These are phyloP conservation scores for Ceratobasidium theobromae DNA, from an alignment of 1,284 basidiomycete genomes.

Conservation along the genomic window DNA sequence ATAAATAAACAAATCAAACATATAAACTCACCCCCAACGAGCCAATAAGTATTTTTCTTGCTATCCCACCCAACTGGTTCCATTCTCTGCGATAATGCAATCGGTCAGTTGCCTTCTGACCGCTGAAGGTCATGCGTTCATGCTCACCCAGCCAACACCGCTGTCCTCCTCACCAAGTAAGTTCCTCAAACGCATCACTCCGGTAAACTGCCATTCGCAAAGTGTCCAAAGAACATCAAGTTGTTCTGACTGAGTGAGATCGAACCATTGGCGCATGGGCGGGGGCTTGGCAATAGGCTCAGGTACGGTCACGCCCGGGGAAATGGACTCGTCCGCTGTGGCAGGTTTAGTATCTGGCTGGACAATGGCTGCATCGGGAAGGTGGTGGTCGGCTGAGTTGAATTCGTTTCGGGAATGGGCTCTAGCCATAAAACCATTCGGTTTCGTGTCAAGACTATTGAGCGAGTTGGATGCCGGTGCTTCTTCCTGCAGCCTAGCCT, in stretches of 20 bases:
- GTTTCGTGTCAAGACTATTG: constrained; percentile 33
- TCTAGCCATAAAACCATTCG: constrained; percentile 41
- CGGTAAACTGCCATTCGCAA: constrained; percentile 80
- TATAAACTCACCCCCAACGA: constrained; percentile 64
- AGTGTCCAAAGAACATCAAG: constrained; percentile 74
- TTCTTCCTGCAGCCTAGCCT: not conserved
- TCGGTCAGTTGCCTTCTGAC: constrained; percentile 28
- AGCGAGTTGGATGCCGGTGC: not conserved
- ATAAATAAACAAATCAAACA: not conserved
- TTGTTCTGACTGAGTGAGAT: constrained; percentile 68
- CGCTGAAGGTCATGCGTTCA: constrained; percentile 2
- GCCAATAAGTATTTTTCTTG: constrained; percentile 82
- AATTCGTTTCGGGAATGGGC: not conserved
- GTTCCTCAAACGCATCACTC: constrained; percentile 60
- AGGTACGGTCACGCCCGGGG: not conserved
- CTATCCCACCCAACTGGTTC: constrained; percentile 86
- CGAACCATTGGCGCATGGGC: constrained; percentile 55
- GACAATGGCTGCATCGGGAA: not conserved
- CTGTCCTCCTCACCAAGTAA: constrained; percentile 79
- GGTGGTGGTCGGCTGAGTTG: not conserved
- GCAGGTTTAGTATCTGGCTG: not conserved
- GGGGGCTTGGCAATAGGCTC: not conserved
- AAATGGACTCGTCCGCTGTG: not conserved
- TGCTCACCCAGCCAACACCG: constrained; percentile 67
- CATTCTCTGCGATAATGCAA: constrained; percentile 57